Conservation (phyloP, 2,329 filamentous ascomycete species). For the Tolypocladium tropicale region DNA sequence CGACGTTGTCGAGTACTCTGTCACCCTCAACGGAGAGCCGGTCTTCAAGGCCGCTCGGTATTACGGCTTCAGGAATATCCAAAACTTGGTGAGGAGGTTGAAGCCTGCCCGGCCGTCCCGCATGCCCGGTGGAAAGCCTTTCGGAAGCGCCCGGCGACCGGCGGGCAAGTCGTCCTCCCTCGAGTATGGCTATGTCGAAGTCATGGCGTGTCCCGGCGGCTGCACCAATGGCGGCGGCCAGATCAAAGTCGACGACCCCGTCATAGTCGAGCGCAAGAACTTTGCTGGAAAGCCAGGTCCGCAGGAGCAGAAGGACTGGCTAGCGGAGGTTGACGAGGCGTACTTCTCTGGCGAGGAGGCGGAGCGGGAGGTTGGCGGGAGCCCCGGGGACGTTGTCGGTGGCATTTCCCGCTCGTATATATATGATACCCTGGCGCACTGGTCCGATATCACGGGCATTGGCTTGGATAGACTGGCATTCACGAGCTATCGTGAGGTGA, state of each 20-base stretch:
- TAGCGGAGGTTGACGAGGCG: slow-evolving; percentile 74
- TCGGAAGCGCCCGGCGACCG: slow-evolving; percentile 43
- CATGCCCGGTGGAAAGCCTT: slow-evolving; percentile 64
- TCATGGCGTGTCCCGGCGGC: slow-evolving; percentile 98
- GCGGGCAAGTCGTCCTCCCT: slow-evolving; percentile 36
- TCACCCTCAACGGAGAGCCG: slow-evolving; percentile 46
- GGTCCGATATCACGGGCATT: slow-evolving; percentile 63
- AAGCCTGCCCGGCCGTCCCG: slow-evolving; percentile 71
- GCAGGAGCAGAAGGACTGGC: slow-evolving; percentile 78
- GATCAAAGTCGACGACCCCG: slow-evolving; percentile 77
- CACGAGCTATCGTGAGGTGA: slow-evolving; percentile 84
- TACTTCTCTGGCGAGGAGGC: slow-evolving; percentile 69
- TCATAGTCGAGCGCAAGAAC: slow-evolving; percentile 40
- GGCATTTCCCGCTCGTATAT: slow-evolving; percentile 59
- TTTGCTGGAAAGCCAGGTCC: slow-evolving; percentile 50
- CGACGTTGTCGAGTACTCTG: slow-evolving; percentile 79
- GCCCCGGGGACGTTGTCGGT: slow-evolving; percentile 36
- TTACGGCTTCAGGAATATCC: slow-evolving; percentile 97
- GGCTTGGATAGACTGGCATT: slow-evolving; percentile 62
- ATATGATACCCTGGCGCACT: slow-evolving; percentile 61
- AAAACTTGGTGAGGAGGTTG: slow-evolving; percentile 87
- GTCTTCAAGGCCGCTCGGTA: slow-evolving; percentile 79
- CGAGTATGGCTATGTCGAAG: slow-evolving; percentile 90
- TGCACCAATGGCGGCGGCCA: slow-evolving; percentile 97
- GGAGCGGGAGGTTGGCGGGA: slow-evolving; percentile 17